phyloP scores from a whole-genome alignment of 2,329 filamentous ascomycete species.

The Elsinoe australis region DNA sequence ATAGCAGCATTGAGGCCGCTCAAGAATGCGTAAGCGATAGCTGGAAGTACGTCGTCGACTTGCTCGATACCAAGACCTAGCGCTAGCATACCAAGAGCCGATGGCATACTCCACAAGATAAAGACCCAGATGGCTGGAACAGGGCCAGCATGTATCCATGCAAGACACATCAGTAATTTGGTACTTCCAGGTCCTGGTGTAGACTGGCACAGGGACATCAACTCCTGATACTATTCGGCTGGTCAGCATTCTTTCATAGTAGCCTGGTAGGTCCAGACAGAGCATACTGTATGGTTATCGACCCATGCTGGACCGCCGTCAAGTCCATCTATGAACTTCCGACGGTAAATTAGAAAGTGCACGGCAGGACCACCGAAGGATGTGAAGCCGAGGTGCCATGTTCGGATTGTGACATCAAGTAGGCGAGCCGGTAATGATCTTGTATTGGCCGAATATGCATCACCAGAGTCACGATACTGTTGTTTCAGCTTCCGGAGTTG shows the following conservation, averaged over 20 bases:
- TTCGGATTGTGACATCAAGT: constrained; percentile 10
- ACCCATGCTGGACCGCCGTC: constrained; percentile 4
- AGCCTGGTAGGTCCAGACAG: neutral
- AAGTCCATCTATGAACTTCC: constrained; percentile 48
- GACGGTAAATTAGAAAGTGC: constrained; percentile 60
- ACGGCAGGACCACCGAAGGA: constrained; percentile 61
- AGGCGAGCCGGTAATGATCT: constrained; percentile 9
- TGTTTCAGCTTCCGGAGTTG: constrained; percentile 1
- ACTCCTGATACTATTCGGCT: constrained; percentile 52
- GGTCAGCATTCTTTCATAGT: neutral
- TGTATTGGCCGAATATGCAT: constrained; percentile 10
- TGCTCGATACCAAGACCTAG: constrained; percentile 57
- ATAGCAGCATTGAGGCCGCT: constrained; percentile 65
- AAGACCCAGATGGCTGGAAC: constrained; percentile 53
- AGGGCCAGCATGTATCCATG: constrained; percentile 55
- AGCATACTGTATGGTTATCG: neutral
- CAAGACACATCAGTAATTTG: constrained; percentile 64
- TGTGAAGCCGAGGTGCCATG: constrained; percentile 57
- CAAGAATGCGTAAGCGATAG: constrained; percentile 58
- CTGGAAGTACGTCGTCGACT: constrained; percentile 52
- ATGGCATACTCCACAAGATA: constrained; percentile 58
- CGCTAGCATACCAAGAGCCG: constrained; percentile 62
- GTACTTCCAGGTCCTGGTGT: constrained; percentile 61
- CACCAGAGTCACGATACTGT: constrained; percentile 1
- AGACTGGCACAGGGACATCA: constrained; percentile 62